A percentile compares a stretch with the other conserved stretches of the same genome.
phyloP scores from a whole-genome alignment of 306 rosid genomes.

The Hylodesmum podocarpum region DNA sequence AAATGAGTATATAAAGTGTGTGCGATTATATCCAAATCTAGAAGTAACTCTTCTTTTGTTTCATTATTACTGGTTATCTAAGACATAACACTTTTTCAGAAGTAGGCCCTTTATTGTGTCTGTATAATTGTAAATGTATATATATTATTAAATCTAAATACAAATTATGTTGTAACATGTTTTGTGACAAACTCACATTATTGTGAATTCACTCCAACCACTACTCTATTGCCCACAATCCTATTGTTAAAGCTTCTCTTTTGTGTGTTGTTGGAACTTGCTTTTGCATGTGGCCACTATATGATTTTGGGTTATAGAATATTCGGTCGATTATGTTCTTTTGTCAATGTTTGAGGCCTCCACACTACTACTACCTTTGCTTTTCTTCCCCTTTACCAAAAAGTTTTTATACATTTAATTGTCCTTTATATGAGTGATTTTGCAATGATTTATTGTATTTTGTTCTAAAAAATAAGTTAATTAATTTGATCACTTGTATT shows the following conservation, averaged over 20 bases:
- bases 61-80: not conserved
- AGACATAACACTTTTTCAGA: not conserved
- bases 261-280: conserved; percentile 25
- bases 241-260: conserved; percentile 25
- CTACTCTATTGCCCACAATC: not conserved
- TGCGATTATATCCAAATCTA: not conserved
- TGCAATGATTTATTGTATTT: not conserved
- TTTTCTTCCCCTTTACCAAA: conserved; percentile 21
- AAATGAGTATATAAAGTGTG: not conserved
- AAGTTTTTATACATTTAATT: not conserved
- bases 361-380: not conserved
- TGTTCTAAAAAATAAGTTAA: not conserved
- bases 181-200: not conserved
- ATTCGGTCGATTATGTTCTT: conserved; percentile 23
- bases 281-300: conserved; percentile 28
- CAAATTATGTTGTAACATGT: not conserved
- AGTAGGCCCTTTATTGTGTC: not conserved
- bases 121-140: not conserved
- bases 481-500: not conserved
- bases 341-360: not conserved
- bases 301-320: conserved; percentile 7
- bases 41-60: not conserved
- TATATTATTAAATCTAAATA: not conserved
- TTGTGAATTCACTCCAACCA: not conserved
- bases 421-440: not conserved